Conservation (phyloP, 768 basidiomycete species). For the Cystobasidium onofrii region DNA sequence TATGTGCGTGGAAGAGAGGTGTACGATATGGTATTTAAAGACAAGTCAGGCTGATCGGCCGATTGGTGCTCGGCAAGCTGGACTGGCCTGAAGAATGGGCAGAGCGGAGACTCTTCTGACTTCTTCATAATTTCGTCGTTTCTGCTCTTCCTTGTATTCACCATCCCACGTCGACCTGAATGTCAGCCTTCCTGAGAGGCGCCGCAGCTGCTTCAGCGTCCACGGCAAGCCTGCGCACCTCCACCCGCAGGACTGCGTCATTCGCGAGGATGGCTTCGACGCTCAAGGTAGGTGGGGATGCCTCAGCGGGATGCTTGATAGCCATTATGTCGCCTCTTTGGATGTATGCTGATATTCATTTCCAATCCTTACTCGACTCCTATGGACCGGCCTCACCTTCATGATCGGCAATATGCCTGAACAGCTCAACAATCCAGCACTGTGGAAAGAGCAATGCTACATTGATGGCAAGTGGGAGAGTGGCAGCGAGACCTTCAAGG, state of each 20-base stretch:
- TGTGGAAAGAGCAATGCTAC: conserved; percentile 66
- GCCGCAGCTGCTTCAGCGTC: neutral
- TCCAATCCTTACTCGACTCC: neutral
- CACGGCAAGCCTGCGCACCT: neutral
- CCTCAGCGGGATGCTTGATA: too few species aligned
- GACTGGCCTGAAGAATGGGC: too few species aligned
- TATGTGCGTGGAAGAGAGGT: too few species aligned
- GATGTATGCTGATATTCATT: neutral
- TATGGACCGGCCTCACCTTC: neutral
- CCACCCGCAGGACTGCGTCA: neutral
- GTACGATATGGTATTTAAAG: too few species aligned
- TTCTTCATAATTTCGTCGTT: too few species aligned
- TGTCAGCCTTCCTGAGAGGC: conserved; percentile 3
- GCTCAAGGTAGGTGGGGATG: conserved; percentile 7
- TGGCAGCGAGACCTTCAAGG: conserved; percentile 65
- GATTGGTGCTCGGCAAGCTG: too few species aligned
- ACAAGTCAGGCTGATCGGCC: too few species aligned
- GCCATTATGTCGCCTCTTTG: too few species aligned
- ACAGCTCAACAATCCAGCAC: conserved; percentile 61
- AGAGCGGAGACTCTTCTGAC: too few species aligned
- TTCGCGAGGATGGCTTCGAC: conserved; percentile 15
- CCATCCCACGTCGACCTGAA: neutral
- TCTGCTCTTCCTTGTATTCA: neutral
- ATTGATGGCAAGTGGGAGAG: conserved; percentile 82
- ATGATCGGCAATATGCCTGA: neutral